A percentile compares a stretch with the other conserved stretches of the same genome.
phyloP scores from a whole-genome alignment of 2,329 filamentous ascomycete genomes.

The Pseudovirgaria hyperparasitica region DNA sequence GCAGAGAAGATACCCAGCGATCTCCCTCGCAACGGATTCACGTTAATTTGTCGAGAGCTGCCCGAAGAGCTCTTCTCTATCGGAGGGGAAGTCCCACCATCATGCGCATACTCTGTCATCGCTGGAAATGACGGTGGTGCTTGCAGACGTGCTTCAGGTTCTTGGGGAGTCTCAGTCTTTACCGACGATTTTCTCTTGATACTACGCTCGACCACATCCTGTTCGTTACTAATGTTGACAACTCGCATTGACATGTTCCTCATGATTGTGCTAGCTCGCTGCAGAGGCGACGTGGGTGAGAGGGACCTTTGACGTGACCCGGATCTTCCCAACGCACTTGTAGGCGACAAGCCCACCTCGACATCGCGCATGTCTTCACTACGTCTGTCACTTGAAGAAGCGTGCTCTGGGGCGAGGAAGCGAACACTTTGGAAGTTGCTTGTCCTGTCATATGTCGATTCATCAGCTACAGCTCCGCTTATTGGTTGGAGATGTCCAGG shows the following conservation, averaged over 20 bases:
- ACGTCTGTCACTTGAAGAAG: constrained; percentile 33
- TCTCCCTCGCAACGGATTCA: constrained; percentile 77
- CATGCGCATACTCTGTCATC: constrained; percentile 37
- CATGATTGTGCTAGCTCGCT: constrained; percentile 38
- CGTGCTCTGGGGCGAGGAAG: constrained; percentile 33
- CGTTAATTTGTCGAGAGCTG: constrained; percentile 13
- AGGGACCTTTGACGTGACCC: constrained; percentile 36
- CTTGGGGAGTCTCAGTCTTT: too few relatives aligned
- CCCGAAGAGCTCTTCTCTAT: constrained; percentile 27
- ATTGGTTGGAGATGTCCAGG: constrained; percentile 43
- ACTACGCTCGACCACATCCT: constrained; percentile 65
- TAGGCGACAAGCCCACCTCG: constrained; percentile 41
- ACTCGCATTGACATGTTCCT: constrained; percentile 87
- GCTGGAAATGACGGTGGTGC: constrained; percentile 38
- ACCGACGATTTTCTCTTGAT: constrained; percentile 49
- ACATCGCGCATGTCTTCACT: constrained; percentile 48
- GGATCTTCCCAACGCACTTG: constrained; percentile 14
- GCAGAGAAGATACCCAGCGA: constrained; percentile 75
- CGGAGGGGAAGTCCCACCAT: constrained; percentile 23
- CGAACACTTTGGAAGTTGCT: constrained; percentile 42
- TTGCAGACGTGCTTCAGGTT: constrained; percentile 39
- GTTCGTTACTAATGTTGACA: constrained; percentile 92
- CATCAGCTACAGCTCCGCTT: constrained; percentile 34
- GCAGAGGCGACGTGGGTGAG: constrained; percentile 35
- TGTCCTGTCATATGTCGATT: constrained; percentile 36